phyloP scores from a whole-genome alignment of 352 stramenopile species.

The Ochromonadaceae sp. region DNA sequence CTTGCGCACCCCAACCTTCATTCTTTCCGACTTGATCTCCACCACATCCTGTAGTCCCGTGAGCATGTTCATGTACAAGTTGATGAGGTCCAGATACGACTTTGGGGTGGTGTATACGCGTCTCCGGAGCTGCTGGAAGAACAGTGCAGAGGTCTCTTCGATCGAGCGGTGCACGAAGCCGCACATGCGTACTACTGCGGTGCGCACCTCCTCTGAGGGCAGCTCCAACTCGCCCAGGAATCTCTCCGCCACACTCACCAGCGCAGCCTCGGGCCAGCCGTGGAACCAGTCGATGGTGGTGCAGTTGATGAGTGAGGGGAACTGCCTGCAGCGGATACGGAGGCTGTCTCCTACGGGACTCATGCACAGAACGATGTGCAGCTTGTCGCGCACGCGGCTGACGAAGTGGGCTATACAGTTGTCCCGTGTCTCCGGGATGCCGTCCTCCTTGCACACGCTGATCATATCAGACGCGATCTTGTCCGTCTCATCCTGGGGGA shows the following conservation, averaged over 20 bases:
- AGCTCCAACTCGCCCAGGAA: conserved; percentile 60
- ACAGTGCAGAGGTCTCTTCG: conserved; percentile 60
- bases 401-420: conserved; percentile 74
- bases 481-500: conserved; percentile 74
- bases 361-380: conserved; percentile 86
- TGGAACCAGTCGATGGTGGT: conserved; percentile 89
- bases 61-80: conserved; percentile 76
- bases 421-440: conserved; percentile 69
- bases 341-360: conserved; percentile 74
- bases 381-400: conserved; percentile 64
- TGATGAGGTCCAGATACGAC: conserved; percentile 86
- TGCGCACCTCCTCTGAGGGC: not conserved
- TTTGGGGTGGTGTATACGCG: conserved; percentile 90
- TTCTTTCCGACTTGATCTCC: conserved; percentile 60
- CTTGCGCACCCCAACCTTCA: conserved; percentile 73
- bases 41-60: conserved; percentile 38
- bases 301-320: conserved; percentile 85
- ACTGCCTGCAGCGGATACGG: conserved; percentile 71
- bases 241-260: conserved; percentile 68
- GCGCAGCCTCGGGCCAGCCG: conserved; percentile 73
- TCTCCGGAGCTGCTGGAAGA: conserved; percentile 65
- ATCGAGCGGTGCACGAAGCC: conserved; percentile 76
- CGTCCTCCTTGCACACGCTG: conserved; percentile 58
- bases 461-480: conserved; percentile 78
- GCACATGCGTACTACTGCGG: conserved; percentile 63